Conservation (phyloP, 75 land plant genomes). For the Larix kaempferi region DNA sequence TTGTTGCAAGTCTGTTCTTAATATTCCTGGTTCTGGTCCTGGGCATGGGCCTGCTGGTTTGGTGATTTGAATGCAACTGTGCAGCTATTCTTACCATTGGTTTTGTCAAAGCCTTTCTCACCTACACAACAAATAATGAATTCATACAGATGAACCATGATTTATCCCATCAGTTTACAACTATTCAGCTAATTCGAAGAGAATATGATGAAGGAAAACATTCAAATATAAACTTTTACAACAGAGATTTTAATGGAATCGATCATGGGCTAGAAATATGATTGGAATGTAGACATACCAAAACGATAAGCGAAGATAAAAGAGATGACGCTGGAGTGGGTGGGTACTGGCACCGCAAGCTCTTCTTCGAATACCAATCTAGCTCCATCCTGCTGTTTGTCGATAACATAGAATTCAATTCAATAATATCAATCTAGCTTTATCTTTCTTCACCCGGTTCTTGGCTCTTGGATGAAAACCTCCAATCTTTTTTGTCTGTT, state of each 20-base stretch:
- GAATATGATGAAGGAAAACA: background rate
- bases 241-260: background rate
- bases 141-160: no score
- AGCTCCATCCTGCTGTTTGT: background rate
- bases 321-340: background rate
- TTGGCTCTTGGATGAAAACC: no score
- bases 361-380: conserved; percentile 8
- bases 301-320: background rate
- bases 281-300: background rate
- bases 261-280: background rate
- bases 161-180: no score
- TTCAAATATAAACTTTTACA: background rate
- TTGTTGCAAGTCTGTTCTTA: background rate
- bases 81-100: conserved; percentile 2
- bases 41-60: background rate
- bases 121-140: background rate
- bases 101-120: conserved; percentile 1
- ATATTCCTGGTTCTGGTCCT: no score
- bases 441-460: no score
- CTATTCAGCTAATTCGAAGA: no score
- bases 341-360: background rate
- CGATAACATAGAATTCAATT: background rate
- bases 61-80: background rate
- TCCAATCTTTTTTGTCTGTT: no score
- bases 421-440: background rate